These are phyloP conservation scores for Nepenthes alata DNA, from an alignment of 179 eudicot genomes.

Conservation along the genomic window DNA sequence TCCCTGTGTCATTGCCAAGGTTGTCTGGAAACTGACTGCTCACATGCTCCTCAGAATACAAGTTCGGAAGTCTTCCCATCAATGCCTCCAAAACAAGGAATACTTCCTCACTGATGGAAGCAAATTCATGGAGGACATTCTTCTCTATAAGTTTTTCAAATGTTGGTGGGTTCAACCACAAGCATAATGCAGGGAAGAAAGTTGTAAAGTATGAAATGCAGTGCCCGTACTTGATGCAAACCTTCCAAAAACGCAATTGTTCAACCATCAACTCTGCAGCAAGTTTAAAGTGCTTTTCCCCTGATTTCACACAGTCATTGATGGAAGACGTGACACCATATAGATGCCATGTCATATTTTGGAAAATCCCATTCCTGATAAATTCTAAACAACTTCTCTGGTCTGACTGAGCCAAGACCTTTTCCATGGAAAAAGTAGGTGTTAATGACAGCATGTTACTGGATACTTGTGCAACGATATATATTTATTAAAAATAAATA, in stretches of 20 bases:
- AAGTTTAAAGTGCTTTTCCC: slow-evolving; percentile 49
- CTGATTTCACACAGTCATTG: slow-evolving; percentile 56
- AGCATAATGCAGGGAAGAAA: slow-evolving; percentile 59
- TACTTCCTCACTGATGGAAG: slow-evolving; percentile 50
- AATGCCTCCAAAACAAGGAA: slow-evolving; percentile 56
- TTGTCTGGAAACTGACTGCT: slow-evolving; percentile 14
- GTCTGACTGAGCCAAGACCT: slow-evolving; percentile 68
- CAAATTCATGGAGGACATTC: slow-evolving; percentile 47
- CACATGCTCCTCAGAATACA: slow-evolving; percentile 21
- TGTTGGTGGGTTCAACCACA: slow-evolving; percentile 65
- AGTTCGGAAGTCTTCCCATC: slow-evolving; percentile 51
- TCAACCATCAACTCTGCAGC: slow-evolving; percentile 58
- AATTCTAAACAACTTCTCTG: slow-evolving; percentile 47
- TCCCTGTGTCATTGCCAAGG: slow-evolving; percentile 24
- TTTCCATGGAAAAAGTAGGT: neutral
- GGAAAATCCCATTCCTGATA: slow-evolving; percentile 47
- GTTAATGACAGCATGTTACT: slow-evolving; percentile 2
- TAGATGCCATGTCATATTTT: slow-evolving; percentile 57
- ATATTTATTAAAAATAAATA: neutral
- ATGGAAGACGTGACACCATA: slow-evolving; percentile 35
- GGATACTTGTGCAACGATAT: neutral
- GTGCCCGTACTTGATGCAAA: slow-evolving; percentile 58
- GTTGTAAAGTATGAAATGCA: slow-evolving; percentile 51
- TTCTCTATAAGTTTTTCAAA: slow-evolving; percentile 40
- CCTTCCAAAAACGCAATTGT: slow-evolving; percentile 81